A percentile compares a stretch with the other conserved stretches of the same genome.
Conservation (phyloP, 2,329 filamentous ascomycete species). For the Xylariaceae sp. region DNA sequence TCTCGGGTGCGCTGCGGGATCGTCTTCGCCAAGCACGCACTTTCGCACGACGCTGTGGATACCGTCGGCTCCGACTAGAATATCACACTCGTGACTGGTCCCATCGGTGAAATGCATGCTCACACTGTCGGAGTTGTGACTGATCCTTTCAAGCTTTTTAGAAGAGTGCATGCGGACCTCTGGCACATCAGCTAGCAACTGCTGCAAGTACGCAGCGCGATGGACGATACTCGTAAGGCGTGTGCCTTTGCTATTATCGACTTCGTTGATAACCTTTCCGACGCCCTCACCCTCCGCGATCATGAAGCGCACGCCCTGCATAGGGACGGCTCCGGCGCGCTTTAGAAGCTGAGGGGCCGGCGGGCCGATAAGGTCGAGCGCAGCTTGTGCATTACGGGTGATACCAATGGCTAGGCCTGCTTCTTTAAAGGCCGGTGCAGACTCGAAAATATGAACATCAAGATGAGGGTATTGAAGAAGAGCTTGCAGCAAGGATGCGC, state of each 20-base stretch:
- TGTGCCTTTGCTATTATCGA: constrained; percentile 12
- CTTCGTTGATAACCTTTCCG: constrained; percentile 21
- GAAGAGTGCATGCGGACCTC: constrained; percentile 30
- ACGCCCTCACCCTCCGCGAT: constrained; percentile 25
- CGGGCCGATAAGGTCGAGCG: constrained; percentile 30
- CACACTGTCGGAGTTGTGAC: constrained; percentile 1
- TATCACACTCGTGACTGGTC: constrained; percentile 38
- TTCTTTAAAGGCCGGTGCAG: constrained; percentile 8
- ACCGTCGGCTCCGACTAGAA: constrained; percentile 48
- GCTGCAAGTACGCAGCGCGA: constrained; percentile 25
- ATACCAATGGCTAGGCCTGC: constrained; percentile 31
- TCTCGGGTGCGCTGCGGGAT: constrained; percentile 27
- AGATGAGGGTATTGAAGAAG: constrained; percentile 9
- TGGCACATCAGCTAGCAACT: constrained; percentile 28
- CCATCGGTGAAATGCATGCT: constrained; percentile 30
- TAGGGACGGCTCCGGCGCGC: constrained; percentile 32
- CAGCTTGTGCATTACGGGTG: constrained; percentile 29
- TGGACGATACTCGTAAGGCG: constrained; percentile 30
- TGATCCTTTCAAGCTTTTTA: constrained; percentile 28
- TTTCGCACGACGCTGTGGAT: constrained; percentile 46
- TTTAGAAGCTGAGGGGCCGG: constrained; percentile 24
- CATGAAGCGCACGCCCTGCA: constrained; percentile 33
- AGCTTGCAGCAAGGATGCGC: constrained; percentile 12
- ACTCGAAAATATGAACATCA: constrained; percentile 21
- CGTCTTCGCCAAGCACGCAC: constrained; percentile 39